Conservation (phyloP, 1,139 yeast species). For the Taphrina pruni region DNA sequence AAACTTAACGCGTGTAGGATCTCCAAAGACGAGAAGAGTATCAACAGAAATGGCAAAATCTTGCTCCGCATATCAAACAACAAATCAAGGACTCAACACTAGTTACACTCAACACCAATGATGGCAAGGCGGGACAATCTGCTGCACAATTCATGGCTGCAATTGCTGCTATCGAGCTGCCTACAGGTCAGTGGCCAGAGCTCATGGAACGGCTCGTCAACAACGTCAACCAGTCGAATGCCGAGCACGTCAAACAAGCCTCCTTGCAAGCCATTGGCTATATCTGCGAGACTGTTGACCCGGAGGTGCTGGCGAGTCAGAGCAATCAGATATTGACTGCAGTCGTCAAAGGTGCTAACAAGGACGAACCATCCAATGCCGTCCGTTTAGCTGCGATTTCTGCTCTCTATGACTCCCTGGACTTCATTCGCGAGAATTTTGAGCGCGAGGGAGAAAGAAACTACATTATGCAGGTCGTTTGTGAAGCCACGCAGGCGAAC, state of each 20-base stretch:
- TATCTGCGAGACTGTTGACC: constrained; percentile 93
- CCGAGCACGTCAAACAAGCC: constrained; percentile 73
- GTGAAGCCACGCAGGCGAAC: constrained; percentile 94
- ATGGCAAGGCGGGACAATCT: constrained; percentile 81
- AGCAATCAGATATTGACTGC: constrained; percentile 93
- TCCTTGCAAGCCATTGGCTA: constrained; percentile 90
- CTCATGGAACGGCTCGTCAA: constrained; percentile 81
- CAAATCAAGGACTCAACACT: constrained; percentile 73
- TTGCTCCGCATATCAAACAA: constrained; percentile 62
- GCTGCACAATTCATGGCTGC: constrained; percentile 96
- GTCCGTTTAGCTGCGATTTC: constrained; percentile 90
- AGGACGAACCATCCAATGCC: constrained; percentile 70
- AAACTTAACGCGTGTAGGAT: constrained; percentile 25
- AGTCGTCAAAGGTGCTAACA: constrained; percentile 93
- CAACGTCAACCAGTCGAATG: constrained; percentile 70
- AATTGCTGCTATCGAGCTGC: constrained; percentile 91
- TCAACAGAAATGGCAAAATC: constrained; percentile 61
- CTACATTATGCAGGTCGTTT: constrained; percentile 96
- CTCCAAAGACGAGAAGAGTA: constrained; percentile 42
- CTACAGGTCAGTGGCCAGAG: constrained; percentile 85
- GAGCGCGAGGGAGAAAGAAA: constrained; percentile 93
- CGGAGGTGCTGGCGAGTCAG: constrained; percentile 79
- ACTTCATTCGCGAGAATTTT: constrained; percentile 85
- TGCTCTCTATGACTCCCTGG: constrained; percentile 89
- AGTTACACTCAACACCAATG: constrained; percentile 66